These are phyloP conservation scores for Salvia miltiorrhiza DNA, from an alignment of 257 asterid genomes.

Conservation along the genomic window DNA sequence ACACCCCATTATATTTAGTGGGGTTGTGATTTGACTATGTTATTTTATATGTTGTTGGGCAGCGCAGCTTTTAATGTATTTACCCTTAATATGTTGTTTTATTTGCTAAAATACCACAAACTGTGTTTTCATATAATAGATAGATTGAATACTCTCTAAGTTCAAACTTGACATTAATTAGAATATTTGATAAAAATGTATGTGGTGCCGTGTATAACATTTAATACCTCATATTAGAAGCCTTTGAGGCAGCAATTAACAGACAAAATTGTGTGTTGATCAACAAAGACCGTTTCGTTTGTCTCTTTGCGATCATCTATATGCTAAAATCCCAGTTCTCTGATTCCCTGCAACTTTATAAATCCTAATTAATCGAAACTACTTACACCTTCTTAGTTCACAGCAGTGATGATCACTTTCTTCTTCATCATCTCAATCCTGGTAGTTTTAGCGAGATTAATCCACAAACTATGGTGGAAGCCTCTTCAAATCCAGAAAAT, in stretches of 20 bases:
- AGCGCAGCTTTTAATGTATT: no score
- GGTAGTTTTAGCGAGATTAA: slow-evolving; percentile 16
- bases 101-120: no score
- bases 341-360: background rate
- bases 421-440: background rate
- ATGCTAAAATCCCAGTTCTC: background rate
- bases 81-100: no score
- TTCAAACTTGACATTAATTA: no score
- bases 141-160: no score
- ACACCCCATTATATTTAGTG: no score
- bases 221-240: background rate
- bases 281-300: background rate
- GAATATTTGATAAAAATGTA: no score
- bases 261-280: background rate
- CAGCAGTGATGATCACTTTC: background rate
- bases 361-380: no score
- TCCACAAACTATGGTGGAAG: slow-evolving; percentile 44
- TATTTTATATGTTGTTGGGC: no score
- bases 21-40: no score
- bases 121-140: no score
- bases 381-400: background rate
- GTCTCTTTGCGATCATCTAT: background rate
- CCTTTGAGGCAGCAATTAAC: background rate
- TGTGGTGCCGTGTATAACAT: no score
- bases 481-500: slow-evolving; percentile 28